phyloP scores from a whole-genome alignment of 2,329 filamentous ascomycete species.

The Magnaporthiopsis rhizophila region DNA sequence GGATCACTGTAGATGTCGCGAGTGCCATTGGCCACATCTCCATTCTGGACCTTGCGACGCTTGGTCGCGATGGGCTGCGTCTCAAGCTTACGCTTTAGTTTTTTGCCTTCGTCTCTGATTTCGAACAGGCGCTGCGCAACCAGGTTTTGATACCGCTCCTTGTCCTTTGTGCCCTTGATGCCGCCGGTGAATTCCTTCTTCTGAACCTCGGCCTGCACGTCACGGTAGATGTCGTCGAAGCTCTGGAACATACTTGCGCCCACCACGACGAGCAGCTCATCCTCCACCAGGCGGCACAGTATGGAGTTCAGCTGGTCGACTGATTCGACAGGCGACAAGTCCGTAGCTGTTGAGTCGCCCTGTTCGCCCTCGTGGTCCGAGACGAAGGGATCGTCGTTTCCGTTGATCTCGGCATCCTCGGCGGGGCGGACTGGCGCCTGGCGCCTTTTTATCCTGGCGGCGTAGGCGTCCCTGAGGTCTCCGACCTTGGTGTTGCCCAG shows the following conservation, averaged over 20 bases:
- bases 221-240: conserved; percentile 49
- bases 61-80: conserved; percentile 35
- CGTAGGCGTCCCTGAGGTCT: conserved; percentile 60
- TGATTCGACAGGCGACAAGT: conserved; percentile 30
- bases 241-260: conserved; percentile 48
- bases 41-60: conserved; percentile 46
- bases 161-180: conserved; percentile 57
- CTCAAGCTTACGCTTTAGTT: conserved; percentile 44
- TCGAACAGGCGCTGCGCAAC: conserved; percentile 45
- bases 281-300: conserved; percentile 48
- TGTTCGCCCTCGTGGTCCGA: conserved; percentile 17
- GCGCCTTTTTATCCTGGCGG: conserved; percentile 22
- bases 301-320: conserved; percentile 40
- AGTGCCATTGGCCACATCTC: conserved; percentile 29
- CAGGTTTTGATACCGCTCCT: conserved; percentile 50
- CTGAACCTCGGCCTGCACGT: conserved; percentile 56
- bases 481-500: conserved; percentile 69
- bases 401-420: conserved; percentile 8
- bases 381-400: conserved; percentile 4
- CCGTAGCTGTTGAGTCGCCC: conserved; percentile 22
- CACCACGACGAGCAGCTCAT: conserved; percentile 62
- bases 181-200: conserved; percentile 43
- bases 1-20: conserved; percentile 32
- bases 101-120: conserved; percentile 43
- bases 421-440: conserved; percentile 9